Base-by-base conservation (phyloP, 202 grass and related monocot genomes). In the Eragrostis tef region DNA sequence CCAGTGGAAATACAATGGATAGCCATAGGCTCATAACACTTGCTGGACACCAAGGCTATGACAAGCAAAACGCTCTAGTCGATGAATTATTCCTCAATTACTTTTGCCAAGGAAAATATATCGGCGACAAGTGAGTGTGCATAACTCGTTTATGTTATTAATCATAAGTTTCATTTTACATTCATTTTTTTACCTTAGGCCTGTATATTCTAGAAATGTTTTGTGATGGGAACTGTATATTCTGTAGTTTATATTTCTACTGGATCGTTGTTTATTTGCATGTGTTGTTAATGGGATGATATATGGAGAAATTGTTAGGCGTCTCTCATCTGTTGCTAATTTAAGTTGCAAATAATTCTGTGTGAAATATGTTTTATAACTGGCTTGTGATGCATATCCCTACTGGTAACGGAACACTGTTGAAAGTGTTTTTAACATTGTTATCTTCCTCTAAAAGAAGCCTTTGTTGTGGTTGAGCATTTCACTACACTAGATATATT, bases 11-110 rank as follows among this genome's bases (percentile, higher is more conserved):
- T 87, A 89, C 95, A 26, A 67, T 94, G 83, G 92, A 98, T 34
- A 86, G 90, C 80, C 95, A 94, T 88, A 94, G 95, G 87, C 92
- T 98, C 64, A 86, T 98, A 83, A 73, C 90, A 74, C 80, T 84
- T 94, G 88, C 88, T 77, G 86, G 71, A 67, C 89, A 81, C 67
- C 95, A 93, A 87, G 92, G 90, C 52, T 89, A 84, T 64, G 92
- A 93, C 52, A 98, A 98, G 73, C 95, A 98, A 90, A 92, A 91
- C 83, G 92, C 85, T 81, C 85, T 98, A 47, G 92, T 94, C 25
- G 95, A 87, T 36, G 95, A 98, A 86, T 85, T 98, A 71, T 89
- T 91, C 73, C 39, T 85, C 72, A 93, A 52, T 90, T 94, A 94
- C 62, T 89, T 86, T 73, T 90, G 87, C 80, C 88, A 93, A 21